Evolutionary conservation across 441 rosid species (phyloP), one percentile per base, ranked within the genome.

Genomic region (Dalechampia spathulata): DNA sequence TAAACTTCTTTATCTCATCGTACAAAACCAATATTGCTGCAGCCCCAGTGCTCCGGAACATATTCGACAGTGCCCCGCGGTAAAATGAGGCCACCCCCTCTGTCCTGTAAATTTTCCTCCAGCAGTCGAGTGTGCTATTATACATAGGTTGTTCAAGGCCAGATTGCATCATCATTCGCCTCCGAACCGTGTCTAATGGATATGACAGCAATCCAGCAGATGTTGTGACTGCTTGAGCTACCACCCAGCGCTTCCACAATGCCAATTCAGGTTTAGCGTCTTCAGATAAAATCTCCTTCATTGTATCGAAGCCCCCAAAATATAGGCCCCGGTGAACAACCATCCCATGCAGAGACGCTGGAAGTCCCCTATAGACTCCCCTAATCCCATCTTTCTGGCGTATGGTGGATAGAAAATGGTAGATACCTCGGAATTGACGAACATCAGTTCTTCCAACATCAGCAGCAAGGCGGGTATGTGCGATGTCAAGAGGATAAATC

Each of bases 121-220:
- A 92, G 65, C 98, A 92, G 36, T 92, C 90, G 27, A 72, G 30
- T 1, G 96, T 88, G 76, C 67, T 70, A 20, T 17, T 62, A 42
- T 84, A 88, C 85, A 84, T 75, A 2, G 87, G 95, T 44, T 56
- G 74, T 58, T 88, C 87, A 60, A 85, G 60, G 50, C 96, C 96
- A 7, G 96, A 88, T 45, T 92, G 94, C 98, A 92, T 92, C 96
- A 92, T 92, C 77, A 92, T 88, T 68, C 94, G 73, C 61, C 96
- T 78, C 45, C 96, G 66, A 51, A 84, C 96, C 30, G 98, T 88
- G 61, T 89, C 97, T 55, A 92, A 55, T 20, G 96, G 98, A 59
- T 92, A 92, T 4, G 96, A 92, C 46, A 83, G 49, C 66, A 88
- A 61, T 13, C 96, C 98, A 19, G 96, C 94, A 16, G 92, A 83